phyloP scores from a whole-genome alignment of 345 rosid genomes.

The Hevea brasiliensis region DNA sequence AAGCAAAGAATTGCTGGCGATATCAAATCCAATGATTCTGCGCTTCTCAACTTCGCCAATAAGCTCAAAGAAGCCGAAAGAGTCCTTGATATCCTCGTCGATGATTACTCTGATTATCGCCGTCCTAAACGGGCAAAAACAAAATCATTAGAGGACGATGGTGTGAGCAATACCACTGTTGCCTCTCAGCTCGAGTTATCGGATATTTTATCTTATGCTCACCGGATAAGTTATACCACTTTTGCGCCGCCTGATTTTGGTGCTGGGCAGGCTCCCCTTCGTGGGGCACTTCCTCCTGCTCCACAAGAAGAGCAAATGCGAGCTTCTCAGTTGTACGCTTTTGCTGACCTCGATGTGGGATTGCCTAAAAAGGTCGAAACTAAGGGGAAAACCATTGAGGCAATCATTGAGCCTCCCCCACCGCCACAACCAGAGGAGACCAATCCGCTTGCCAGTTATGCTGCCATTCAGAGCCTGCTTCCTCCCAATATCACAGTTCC shows the following conservation, averaged over 20 bases:
- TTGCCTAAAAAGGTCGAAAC: conserved; percentile 57
- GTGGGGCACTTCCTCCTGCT: conserved; percentile 93
- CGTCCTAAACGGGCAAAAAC: conserved; percentile 55
- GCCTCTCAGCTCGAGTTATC: conserved; percentile 73
- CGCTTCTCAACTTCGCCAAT: conserved; percentile 67
- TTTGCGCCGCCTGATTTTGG: conserved; percentile 96
- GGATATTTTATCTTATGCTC: conserved; percentile 79
- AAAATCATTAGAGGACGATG: conserved; percentile 10
- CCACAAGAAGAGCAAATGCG: conserved; percentile 99
- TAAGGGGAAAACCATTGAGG: conserved; percentile 60
- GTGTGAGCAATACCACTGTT: conserved; percentile 53
- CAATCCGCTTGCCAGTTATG: conserved; percentile 37
- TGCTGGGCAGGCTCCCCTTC: conserved; percentile 84
- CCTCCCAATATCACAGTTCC: conserved; percentile 64
- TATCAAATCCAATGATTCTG: conserved; percentile 52
- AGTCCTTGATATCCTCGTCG: conserved; percentile 79
- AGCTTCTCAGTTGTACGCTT: conserved; percentile 76
- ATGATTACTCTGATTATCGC: conserved; percentile 82
- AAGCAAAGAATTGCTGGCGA: conserved; percentile 63
- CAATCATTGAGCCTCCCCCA: conserved; percentile 62
- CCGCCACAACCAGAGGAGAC: conserved; percentile 38
- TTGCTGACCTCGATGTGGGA: conserved; percentile 89
- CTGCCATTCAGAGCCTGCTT: conserved; percentile 59
- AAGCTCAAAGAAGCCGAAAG: conserved; percentile 76
- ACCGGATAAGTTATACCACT: conserved; percentile 88